Base-by-base conservation (phyloP, 345 rosid species). In the Euphorbia lathyris region DNA sequence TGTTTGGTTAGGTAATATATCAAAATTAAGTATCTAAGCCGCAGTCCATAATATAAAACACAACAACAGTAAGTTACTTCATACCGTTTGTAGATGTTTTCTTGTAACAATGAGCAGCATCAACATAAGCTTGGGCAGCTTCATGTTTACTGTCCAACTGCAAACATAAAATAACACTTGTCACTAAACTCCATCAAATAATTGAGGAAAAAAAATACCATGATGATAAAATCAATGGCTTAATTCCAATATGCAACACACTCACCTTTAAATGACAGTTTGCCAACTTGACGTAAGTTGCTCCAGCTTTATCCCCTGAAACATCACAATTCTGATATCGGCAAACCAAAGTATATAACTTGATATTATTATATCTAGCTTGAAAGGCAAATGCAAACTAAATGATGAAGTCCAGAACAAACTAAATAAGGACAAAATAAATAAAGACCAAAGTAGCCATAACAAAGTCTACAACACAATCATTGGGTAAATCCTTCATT, bases 21-120 rank as follows among this genome's bases (percentile, higher is more conserved):
- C 10, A 63, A 10, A 20, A 63, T 42, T 23, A 9, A 36, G 22
- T 10, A 38, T 1, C 9, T 9, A 36, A 40, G 45, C 22, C 16
- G 25, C 26, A 2, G 4, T 34, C 3, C 7, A 25, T 42, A 22
- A 40, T 0, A 10, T 7, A 43, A 26, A 14, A 36, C 7, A 63
- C 10, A 23, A 3, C 9, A 5, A 40, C n/a, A 26, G 26, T 3
- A 16, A 59, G 32, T 55, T 19, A 0, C 43, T 1, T 8, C 88
- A 59, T 84, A 90, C 97, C 97, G 70, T 63, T 90, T 42, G 88
- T 74, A 43, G 81, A 59, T n/a, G 86, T 86, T 76, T 89, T 92
- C 89, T 89, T 89, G 78, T 90, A 92, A 84, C 92, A 90, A 68
- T 90, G 90, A 73, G 90, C 93, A 79, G 96, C 97, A 73, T 90